A percentile compares a stretch with the other conserved stretches of the same genome.
Evolutionary conservation across 2,329 filamentous ascomycete species (phyloP).

Genomic region (Fusarium torulosum): DNA sequence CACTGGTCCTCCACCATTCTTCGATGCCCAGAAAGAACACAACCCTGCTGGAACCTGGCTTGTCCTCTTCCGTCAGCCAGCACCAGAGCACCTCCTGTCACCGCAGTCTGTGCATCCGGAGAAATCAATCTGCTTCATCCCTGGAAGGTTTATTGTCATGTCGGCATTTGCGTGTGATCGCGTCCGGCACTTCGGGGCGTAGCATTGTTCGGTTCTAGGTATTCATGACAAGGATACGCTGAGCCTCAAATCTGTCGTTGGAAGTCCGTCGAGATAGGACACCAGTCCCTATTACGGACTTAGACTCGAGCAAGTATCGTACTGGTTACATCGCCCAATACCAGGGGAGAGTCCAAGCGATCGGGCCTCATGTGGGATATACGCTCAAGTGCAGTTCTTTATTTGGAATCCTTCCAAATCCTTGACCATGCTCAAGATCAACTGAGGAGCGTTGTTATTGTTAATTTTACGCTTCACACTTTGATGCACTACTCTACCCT

Average conservation of each 20-base stretch:
- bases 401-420: slow-evolving; percentile 13
- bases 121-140: slow-evolving; percentile 10
- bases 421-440: slow-evolving; percentile 23
- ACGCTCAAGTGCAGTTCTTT: neutral
- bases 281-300: neutral
- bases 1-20: slow-evolving; percentile 7
- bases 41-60: slow-evolving; percentile 9
- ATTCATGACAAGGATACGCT: slow-evolving; percentile 3
- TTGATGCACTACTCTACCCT: slow-evolving; percentile 8
- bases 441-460: slow-evolving; percentile 3
- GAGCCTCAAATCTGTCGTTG: slow-evolving; percentile 18
- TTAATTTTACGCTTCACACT: slow-evolving; percentile 16
- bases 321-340: slow-evolving; percentile 17
- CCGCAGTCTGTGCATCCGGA: slow-evolving; percentile 6
- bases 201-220: slow-evolving; percentile 12
- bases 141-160: slow-evolving; percentile 8
- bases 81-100: neutral
- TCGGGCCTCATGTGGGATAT: slow-evolving; percentile 29
- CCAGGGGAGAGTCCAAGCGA: slow-evolving; percentile 2
- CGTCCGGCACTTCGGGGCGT: slow-evolving; percentile 25
- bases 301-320: neutral
- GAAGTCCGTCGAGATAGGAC: slow-evolving; percentile 7
- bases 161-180: slow-evolving; percentile 36
- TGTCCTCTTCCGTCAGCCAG: slow-evolving; percentile 10
- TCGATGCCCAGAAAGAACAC: neutral